Percentiles rank a stretch among this genome's conserved stretches.
These are phyloP conservation scores for Moesziomyces aphidis DNA, from an alignment of 1,284 basidiomycete genomes.

Conservation along the genomic window DNA sequence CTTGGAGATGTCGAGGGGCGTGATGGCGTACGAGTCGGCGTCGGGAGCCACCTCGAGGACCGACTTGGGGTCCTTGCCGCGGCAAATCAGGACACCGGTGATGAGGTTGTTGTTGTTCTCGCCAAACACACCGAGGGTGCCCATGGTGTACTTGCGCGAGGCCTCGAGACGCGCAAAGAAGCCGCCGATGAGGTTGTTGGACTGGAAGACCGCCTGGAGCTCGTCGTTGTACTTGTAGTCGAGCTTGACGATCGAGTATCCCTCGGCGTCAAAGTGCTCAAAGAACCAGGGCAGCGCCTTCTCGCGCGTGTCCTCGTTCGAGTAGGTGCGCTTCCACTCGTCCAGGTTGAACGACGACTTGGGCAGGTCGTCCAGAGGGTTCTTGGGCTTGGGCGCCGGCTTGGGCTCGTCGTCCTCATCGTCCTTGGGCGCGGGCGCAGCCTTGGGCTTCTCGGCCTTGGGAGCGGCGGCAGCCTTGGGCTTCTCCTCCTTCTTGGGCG, in stretches of 20 bases:
- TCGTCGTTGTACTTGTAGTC: slow-evolving; percentile 98
- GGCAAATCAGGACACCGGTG: slow-evolving; percentile 80
- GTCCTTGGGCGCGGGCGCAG: slow-evolving; percentile 74
- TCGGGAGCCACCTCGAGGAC: slow-evolving; percentile 78
- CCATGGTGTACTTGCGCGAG: slow-evolving; percentile 77
- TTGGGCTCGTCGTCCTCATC: slow-evolving; percentile 73
- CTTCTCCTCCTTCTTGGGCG: slow-evolving; percentile 75
- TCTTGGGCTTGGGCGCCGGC: slow-evolving; percentile 82
- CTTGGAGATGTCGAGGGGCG: slow-evolving; percentile 70
- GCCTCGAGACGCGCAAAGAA: slow-evolving; percentile 87
- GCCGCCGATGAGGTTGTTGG: slow-evolving; percentile 79
- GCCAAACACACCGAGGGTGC: slow-evolving; percentile 90
- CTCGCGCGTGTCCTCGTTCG: slow-evolving; percentile 86
- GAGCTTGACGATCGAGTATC: slow-evolving; percentile 90
- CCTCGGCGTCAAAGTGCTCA: slow-evolving; percentile 83
- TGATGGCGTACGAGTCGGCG: slow-evolving; percentile 88
- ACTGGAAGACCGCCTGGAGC: slow-evolving; percentile 77
- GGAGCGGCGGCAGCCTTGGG: slow-evolving; percentile 56
- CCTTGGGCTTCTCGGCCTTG: slow-evolving; percentile 71
- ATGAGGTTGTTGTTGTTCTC: slow-evolving; percentile 74
- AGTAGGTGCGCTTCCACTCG: slow-evolving; percentile 98
- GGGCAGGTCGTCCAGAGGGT: slow-evolving; percentile 91
- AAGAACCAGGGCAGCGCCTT: slow-evolving; percentile 63
- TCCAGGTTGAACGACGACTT: slow-evolving; percentile 94
- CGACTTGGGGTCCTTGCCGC: slow-evolving; percentile 74